These are phyloP conservation scores for Pyricularia pennisetigena DNA, from an alignment of 2,329 filamentous ascomycete species.

Conservation along the genomic window DNA sequence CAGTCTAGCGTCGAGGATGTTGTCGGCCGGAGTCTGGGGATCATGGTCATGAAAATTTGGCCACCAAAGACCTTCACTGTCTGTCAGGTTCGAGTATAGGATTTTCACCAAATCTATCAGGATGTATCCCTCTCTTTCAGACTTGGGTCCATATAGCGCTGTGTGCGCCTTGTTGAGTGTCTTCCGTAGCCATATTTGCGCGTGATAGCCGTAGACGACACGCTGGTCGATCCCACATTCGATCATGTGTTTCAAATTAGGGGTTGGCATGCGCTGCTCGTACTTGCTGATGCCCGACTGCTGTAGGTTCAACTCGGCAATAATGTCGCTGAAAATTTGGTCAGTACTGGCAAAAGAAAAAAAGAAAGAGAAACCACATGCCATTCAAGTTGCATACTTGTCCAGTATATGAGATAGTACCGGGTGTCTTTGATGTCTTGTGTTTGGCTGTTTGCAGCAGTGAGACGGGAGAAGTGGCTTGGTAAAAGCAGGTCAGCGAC, in stretches of 20 bases:
- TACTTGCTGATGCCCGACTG: constrained; percentile 50
- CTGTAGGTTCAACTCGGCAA: constrained; percentile 70
- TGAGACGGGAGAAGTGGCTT: too few species aligned
- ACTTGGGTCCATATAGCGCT: constrained; percentile 34
- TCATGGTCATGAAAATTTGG: too few species aligned
- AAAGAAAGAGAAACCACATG: constrained; percentile 65
- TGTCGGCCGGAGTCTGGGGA: too few species aligned
- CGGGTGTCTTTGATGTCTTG: constrained; percentile 41
- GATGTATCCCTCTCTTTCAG: too few species aligned
- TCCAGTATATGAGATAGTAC: constrained; percentile 77
- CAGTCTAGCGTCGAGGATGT: constrained; percentile 71
- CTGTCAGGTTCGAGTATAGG: too few species aligned
- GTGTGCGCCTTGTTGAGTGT: constrained; percentile 54
- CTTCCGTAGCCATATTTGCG: constrained; percentile 55
- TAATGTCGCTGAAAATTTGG: constrained; percentile 75
- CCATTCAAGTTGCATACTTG: constrained; percentile 86
- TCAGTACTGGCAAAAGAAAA: constrained; percentile 81
- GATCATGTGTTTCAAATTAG: constrained; percentile 46
- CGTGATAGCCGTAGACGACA: constrained; percentile 50
- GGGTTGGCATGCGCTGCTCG: constrained; percentile 57
- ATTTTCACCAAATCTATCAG: too few species aligned
- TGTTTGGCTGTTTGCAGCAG: constrained; percentile 10
- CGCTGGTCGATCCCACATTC: constrained; percentile 33
- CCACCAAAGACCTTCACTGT: too few species aligned
- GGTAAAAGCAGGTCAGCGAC: too few species aligned